Evolutionary conservation across 164 flowering plant species (phyloP), one percentile per base, ranked within the genome.

Genomic region (Santalum album): DNA sequence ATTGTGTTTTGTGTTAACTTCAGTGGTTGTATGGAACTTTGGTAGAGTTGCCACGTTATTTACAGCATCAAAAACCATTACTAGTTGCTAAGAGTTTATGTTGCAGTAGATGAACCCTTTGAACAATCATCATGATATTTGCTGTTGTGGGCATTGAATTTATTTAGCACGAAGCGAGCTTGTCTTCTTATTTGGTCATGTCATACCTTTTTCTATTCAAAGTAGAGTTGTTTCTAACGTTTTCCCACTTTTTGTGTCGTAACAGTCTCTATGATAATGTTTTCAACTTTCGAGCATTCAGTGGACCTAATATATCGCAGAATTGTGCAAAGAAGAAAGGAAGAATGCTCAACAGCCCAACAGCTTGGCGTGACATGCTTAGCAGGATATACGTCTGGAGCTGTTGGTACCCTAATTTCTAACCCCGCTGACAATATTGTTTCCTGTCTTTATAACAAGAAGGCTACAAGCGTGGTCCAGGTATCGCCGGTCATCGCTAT

Each of bases 271-370:
- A 78, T 85, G 70, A 62, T 81, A 12, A 91, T 91, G 96, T 87
- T 90, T 65, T 76, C 92, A 25, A 87, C 96, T 17, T 87, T 91
- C 66, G 96, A 91, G 83, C 92, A 91, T 64, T 78, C 98, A 2
- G 98, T 86, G 67, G 76, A 81, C 46, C 49, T 77, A 14, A 26
- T 82, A 6, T 82, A 88, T 59, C 60, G 52, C 5, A 64, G 75
- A 18, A 27, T 84, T 16, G 57, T 88, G 49, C 77, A 71, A 60
- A 75, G 68, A 61, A 77, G 74, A 63, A 87, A 79, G 70, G 87
- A 82, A 55, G 87, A 91, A 34, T 86, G 98, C 71, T 81, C 89
- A 24, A 81, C 57, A 68, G 64, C 71, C 58, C 90, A 87, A 73
- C 95, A 88, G 69, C 89, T 91, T 47, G 95, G 81, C 0, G 84